Evolutionary conservation across 2,329 filamentous ascomycete genomes (phyloP), one percentile per base, ranked within the genome.

Genomic region (Neonectria sp.): DNA sequence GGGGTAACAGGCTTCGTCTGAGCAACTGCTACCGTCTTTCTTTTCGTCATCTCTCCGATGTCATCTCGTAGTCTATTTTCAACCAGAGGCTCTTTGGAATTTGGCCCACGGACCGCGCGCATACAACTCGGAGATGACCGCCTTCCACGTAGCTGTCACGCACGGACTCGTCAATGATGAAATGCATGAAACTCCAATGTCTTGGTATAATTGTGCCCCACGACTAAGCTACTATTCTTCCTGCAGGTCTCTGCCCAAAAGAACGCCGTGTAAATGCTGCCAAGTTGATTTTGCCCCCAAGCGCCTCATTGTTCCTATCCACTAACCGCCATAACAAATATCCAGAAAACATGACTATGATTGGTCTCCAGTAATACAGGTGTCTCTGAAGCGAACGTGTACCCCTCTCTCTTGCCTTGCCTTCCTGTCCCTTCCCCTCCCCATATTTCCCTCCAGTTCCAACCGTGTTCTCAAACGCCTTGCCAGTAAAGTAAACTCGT

Each of bases 201-300:
- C 67, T 73, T 72, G 68, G 67, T 74, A 67, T 69, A 60, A 72
- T 74, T 73, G 65, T 52, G 69, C 65, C 67, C 68, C 65, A 68
- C 65, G 65, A 66, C 65, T 63, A 69, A 45, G 52, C 43, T 67
- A 25, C 65, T 56, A 57, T 43, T 56, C 49, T 58, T 55, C 55
- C 57, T 63, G 31, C 49, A 35, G 45, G 46, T 67, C 43, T 56
- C 33, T 70, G 61, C 40, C 49, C 43, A 45, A 35, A n/a, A 35
- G n/a, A 53, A 53, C 51, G n/a, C 51, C 51, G 17, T 61, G 58
- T 61, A 66, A 66, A 66, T 66, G 63, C 63, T 57, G 31, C 63
- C 37, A 27, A 66, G 63, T 53, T 52, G 40, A 46, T 66, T 62
- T 66, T 66, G 31, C 53, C 49, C 63, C 63, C 55, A 57, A 58